These are phyloP conservation scores for Tulasnella calospora DNA, from an alignment of 768 basidiomycete genomes.

Conservation along the genomic window DNA sequence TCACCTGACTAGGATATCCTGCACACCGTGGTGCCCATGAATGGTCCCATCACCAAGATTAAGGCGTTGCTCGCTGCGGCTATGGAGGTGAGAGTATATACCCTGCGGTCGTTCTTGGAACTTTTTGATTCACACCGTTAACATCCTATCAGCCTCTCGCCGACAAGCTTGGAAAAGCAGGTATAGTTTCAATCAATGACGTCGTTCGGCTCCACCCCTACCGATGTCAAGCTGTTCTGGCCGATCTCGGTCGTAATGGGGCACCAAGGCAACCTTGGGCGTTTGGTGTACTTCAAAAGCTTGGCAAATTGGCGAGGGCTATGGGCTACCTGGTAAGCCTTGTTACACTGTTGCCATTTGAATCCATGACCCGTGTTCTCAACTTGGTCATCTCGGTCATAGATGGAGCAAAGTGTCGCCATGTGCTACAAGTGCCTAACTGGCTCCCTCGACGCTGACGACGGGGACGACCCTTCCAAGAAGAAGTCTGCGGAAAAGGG, in stretches of 20 bases:
- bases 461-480: slow-evolving; percentile 34
- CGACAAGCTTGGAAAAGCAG: slow-evolving; percentile 35
- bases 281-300: slow-evolving; percentile 46
- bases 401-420: slow-evolving; percentile 78
- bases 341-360: background rate
- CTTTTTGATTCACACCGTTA: background rate
- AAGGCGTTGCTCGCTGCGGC: slow-evolving; percentile 61
- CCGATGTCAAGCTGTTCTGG: slow-evolving; percentile 46
- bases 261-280: slow-evolving; percentile 46
- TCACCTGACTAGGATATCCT: slow-evolving; percentile 52
- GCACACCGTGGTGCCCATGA: slow-evolving; percentile 73
- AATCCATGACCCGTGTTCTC: background rate
- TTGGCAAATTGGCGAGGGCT: slow-evolving; percentile 64
- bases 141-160: background rate
- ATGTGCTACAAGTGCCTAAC: slow-evolving; percentile 67
- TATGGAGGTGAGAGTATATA: slow-evolving; percentile 55
- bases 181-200: slow-evolving; percentile 51
- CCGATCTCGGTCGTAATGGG: slow-evolving; percentile 32
- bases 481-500: slow-evolving; percentile 29
- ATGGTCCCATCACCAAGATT: slow-evolving; percentile 57
- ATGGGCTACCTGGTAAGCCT: slow-evolving; percentile 79
- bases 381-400: background rate
- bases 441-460: background rate
- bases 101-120: background rate
- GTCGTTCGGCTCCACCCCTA: slow-evolving; percentile 65